Evolutionary conservation across 2,329 filamentous ascomycete species (phyloP), one percentile per base, ranked within the genome.

Genomic region (Apiospora marii): DNA sequence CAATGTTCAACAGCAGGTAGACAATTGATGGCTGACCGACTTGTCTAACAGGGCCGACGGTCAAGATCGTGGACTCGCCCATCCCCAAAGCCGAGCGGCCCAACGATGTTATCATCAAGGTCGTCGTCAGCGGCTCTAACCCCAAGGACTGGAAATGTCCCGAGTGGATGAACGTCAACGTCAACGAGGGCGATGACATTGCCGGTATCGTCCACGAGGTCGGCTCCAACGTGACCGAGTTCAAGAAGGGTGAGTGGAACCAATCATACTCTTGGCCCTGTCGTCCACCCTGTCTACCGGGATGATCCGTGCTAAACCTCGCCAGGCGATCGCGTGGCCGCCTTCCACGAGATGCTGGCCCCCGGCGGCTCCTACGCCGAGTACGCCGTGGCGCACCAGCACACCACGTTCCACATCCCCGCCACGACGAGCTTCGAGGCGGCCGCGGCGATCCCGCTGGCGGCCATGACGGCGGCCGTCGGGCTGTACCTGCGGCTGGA

Each of bases 361-460:
- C 82, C 85, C 0, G 78, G 84, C 48, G 91, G 91, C 2, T 85
- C 83, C 10, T 92, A 87, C 73, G 91, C 90, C 4, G 90, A 92
- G 77, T 92, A 92, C 75, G 87, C 89, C 3, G 80, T 92, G 14
- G 86, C 87, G 0, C 87, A 84, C 80, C 84, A 85, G 46, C 83
- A 88, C 75, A 89, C 89, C 0, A 90, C 89, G 0, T 90, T 91
- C 77, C 87, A 86, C 75, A 81, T 90, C 24, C 87, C 89, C 0
- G 74, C 82, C 44, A 79, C 83, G 24, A 83, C 84, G 3, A 84
- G 82, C 27, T 90, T 88, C 70, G 87, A 91, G 79, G 88, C 89
- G 79, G 89, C 85, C 2, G 86, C 89, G 19, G 88, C 89, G 0
- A 85, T 91, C 44, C 89, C 89, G 0, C 81, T 91, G 0, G 86